phyloP scores from a whole-genome alignment of 2,329 filamentous ascomycete genomes.

The Trichophaea hybrida region DNA sequence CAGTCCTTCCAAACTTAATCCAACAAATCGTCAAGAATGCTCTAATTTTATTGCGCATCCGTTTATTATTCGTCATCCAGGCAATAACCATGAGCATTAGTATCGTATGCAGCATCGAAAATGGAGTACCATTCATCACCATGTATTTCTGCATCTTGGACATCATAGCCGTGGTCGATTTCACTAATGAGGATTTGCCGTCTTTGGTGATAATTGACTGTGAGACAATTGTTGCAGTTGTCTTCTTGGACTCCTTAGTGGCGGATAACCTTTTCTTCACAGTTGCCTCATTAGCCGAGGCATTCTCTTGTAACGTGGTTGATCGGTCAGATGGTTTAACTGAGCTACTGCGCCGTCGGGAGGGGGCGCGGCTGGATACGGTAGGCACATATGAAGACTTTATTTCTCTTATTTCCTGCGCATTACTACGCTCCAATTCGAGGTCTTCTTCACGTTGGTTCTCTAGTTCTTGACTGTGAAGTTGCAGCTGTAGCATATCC shows the following conservation, averaged over 20 bases:
- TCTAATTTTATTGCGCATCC: constrained; percentile 59
- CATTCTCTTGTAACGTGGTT: constrained; percentile 21
- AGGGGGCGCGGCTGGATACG: constrained; percentile 38
- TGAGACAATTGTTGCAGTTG: constrained; percentile 7
- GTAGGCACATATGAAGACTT: constrained; percentile 13
- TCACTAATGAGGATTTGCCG: constrained; percentile 25
- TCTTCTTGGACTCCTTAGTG: constrained; percentile 5
- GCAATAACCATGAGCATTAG: constrained; percentile 69
- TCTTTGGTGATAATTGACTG: constrained; percentile 15
- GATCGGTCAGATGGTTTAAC: constrained; percentile 35
- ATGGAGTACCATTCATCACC: constrained; percentile 35
- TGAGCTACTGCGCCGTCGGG: constrained; percentile 34
- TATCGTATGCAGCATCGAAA: constrained; percentile 46
- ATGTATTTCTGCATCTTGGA: constrained; percentile 40
- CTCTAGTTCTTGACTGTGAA: neutral
- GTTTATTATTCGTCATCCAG: constrained; percentile 58
- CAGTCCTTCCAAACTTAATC: constrained; percentile 68
- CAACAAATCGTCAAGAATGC: constrained; percentile 55
- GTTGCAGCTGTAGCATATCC: neutral
- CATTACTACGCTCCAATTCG: neutral
- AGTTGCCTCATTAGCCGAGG: constrained; percentile 36
- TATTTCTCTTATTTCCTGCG: neutral
- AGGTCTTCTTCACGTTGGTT: neutral
- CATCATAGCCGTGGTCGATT: constrained; percentile 39
- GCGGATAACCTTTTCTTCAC: constrained; percentile 38